These are phyloP conservation scores for Cryphonectria nitschkei DNA, from an alignment of 2,329 filamentous ascomycete genomes.

Conservation along the genomic window DNA sequence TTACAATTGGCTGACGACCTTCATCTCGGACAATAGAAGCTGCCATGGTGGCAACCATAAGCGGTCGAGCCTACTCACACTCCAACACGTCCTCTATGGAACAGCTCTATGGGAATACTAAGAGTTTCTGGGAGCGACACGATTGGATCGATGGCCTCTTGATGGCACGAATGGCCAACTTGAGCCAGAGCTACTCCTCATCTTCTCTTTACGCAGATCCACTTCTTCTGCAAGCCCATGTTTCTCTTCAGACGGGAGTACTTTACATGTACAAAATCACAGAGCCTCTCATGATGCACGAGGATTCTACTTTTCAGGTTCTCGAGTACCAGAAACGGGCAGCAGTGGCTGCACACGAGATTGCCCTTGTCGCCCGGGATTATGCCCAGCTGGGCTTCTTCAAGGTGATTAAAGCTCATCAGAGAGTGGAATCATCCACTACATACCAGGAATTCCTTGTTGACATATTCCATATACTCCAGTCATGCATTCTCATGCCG, in stretches of 20 bases:
- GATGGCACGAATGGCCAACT: neutral
- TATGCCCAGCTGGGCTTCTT: conserved; percentile 4
- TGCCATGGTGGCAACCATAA: conserved; percentile 2
- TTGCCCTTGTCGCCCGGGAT: neutral
- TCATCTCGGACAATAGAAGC: neutral
- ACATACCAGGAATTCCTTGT: neutral
- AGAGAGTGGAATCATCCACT: neutral
- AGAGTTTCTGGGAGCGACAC: neutral
- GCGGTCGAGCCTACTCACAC: neutral
- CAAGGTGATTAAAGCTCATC: neutral
- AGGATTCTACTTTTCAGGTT: neutral
- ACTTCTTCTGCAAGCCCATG: neutral
- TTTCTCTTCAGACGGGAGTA: neutral
- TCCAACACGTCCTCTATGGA: neutral
- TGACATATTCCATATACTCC: neutral
- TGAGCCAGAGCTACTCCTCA: neutral
- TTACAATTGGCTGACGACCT: neutral
- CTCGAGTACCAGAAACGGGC: conserved; percentile 1
- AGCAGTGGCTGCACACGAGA: neutral
- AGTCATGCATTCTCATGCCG: conserved; percentile 1
- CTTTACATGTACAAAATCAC: conserved; percentile 5
- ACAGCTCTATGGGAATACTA: neutral
- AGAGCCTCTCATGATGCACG: conserved; percentile 2
- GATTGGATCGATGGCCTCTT: conserved; percentile 1
- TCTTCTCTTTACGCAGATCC: neutral